phyloP scores from a whole-genome alignment of 2,329 filamentous ascomycete genomes.

The Triangularia verruculosa region DNA sequence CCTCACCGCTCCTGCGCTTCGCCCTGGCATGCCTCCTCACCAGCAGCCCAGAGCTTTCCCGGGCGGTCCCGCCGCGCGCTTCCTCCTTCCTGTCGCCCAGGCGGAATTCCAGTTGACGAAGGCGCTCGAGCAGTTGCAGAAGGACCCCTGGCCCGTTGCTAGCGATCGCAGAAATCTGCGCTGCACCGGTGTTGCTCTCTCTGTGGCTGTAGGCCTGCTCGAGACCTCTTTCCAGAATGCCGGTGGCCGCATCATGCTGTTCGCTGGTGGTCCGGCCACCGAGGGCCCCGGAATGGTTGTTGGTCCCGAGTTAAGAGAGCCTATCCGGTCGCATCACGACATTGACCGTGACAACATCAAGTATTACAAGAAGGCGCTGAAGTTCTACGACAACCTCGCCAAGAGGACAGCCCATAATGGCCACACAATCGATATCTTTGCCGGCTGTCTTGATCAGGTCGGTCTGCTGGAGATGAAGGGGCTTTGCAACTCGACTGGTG shows the following conservation, averaged over 20 bases:
- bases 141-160: constrained; percentile 95
- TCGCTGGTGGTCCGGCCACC: constrained; percentile 89
- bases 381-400: constrained; percentile 94
- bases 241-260: constrained; percentile 94
- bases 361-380: constrained; percentile 98
- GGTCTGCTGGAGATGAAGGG: constrained; percentile 98
- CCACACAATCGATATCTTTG: constrained; percentile 96
- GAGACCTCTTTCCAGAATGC: constrained; percentile 96
- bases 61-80: constrained; percentile 79
- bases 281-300: constrained; percentile 97
- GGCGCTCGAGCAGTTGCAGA: constrained; percentile 89
- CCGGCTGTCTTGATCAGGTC: constrained; percentile 94
- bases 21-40: constrained; percentile 70
- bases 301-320: constrained; percentile 89
- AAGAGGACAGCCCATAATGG: constrained; percentile 95
- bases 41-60: constrained; percentile 72
- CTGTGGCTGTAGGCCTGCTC: constrained; percentile 86
- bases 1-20: constrained; percentile 66
- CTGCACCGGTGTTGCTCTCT: constrained; percentile 94
- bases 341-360: constrained; percentile 99
- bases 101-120: constrained; percentile 98
- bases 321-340: constrained; percentile 96
- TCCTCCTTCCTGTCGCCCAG: constrained; percentile 90
- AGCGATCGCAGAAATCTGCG: constrained; percentile 87
- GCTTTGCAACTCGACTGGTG: constrained; percentile 90